Percentiles rank a stretch among this genome's conserved stretches.
phyloP scores from a whole-genome alignment of 805 yeast species.

The Vanderwaltozyma yarrowii region DNA sequence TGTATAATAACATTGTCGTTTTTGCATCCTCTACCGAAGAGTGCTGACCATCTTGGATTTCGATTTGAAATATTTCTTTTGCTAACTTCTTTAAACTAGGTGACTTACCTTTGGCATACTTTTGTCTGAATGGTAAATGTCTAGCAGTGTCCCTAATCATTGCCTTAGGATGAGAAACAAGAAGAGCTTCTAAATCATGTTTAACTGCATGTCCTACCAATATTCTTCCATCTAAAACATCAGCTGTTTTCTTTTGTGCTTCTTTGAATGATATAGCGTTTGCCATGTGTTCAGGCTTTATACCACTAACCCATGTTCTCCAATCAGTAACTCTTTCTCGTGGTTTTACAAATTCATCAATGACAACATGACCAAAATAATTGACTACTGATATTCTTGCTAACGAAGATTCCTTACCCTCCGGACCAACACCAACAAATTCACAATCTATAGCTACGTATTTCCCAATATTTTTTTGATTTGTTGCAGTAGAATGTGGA shows the following conservation, averaged over 20 bases:
- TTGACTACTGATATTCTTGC: conserved; percentile 87
- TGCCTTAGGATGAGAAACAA: conserved; percentile 54
- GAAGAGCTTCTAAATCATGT: conserved; percentile 63
- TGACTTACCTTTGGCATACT: conserved; percentile 50
- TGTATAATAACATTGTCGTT: conserved; percentile 76
- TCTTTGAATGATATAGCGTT: conserved; percentile 55
- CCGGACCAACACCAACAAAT: conserved; percentile 82
- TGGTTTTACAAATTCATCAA: conserved; percentile 72
- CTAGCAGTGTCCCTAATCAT: conserved; percentile 66
- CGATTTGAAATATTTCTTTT: conserved; percentile 42
- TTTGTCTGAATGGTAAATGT: conserved; percentile 45
- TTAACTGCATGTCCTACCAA: conserved; percentile 80
- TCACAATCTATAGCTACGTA: conserved; percentile 86
- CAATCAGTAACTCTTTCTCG: conserved; percentile 71
- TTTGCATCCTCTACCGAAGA: conserved; percentile 87
- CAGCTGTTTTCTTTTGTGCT: conserved; percentile 50
- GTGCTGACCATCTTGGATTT: conserved; percentile 67
- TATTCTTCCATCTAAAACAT: conserved; percentile 43
- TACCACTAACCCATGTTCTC: conserved; percentile 90
- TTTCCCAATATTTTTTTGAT: conserved; percentile 48
- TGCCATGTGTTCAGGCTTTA: conserved; percentile 58
- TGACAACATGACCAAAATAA: conserved; percentile 59
- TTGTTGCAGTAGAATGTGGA: conserved; percentile 5
- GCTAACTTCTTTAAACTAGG: conserved; percentile 65
- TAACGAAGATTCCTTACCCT: conserved; percentile 57